Conservation (phyloP, 2,329 filamentous ascomycete species). For the Beauveria pseudobassiana region DNA sequence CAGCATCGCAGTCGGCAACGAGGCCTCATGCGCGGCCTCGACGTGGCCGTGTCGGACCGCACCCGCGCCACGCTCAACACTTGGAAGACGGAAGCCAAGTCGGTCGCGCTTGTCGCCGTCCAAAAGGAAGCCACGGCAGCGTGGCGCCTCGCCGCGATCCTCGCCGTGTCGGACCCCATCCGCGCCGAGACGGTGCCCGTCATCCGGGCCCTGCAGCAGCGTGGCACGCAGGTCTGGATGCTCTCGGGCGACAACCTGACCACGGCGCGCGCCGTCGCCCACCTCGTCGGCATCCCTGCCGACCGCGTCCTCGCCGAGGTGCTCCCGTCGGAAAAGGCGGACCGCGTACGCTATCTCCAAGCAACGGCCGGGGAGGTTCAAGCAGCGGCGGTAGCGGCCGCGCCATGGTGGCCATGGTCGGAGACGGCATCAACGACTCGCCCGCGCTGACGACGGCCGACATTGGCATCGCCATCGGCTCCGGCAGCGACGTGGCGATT, state of each 20-base stretch:
- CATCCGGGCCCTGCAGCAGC: conserved; percentile 54
- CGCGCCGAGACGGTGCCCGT: conserved; percentile 63
- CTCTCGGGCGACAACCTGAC: conserved; percentile 82
- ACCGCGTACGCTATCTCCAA: conserved; percentile 60
- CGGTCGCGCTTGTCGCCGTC: conserved; percentile 51
- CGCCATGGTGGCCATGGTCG: conserved; percentile 69
- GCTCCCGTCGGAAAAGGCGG: conserved; percentile 73
- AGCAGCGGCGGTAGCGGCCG: conserved; percentile 28
- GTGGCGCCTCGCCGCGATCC: conserved; percentile 53
- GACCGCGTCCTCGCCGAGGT: conserved; percentile 80
- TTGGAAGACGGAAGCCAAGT: conserved; percentile 59
- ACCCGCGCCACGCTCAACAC: conserved; percentile 33
- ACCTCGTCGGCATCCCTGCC: conserved; percentile 63
- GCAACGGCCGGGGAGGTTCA: conserved; percentile 29
- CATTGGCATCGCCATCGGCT: conserved; percentile 76
- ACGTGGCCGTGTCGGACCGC: conserved; percentile 29
- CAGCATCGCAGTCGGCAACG: conserved; percentile 63
- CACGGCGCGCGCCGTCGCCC: conserved; percentile 75
- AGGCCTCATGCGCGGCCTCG: conserved; percentile 54
- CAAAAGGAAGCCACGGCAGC: conserved; percentile 18
- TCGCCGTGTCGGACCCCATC: conserved; percentile 76
- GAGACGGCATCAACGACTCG: conserved; percentile 84
- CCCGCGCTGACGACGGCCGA: conserved; percentile 75
- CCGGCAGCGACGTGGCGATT: conserved; percentile 77
- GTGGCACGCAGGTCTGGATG: conserved; percentile 77